Evolutionary conservation across 2,329 filamentous ascomycete genomes (phyloP), one percentile per base, ranked within the genome.

Genomic region (Xylaria sp.): DNA sequence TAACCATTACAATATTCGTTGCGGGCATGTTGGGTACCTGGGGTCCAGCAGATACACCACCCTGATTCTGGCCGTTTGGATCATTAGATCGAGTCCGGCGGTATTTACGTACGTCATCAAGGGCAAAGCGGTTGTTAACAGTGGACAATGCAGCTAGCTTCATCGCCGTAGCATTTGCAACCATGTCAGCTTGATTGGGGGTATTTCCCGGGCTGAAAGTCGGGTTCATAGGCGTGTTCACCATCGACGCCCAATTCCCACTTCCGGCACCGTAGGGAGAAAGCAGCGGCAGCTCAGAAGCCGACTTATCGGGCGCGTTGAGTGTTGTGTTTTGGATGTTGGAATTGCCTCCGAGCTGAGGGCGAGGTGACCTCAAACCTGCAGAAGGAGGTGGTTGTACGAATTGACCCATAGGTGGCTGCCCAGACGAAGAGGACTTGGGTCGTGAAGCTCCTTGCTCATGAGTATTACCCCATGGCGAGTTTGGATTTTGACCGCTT

Each of bases 121-220:
- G 86, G 61, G 96, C 94, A 76, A 99, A 97, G 50, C 96, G 92
- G 80, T 98, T 99, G 84, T 98, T 99, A 58, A 99, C 96, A 2
- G 96, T 99, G 4, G 95, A 98, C 54, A 99, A 85, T 19, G 96
- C 96, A 54, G 96, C 96, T 60, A 99, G 88, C 81, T 99, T 99
- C 96, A 99, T 99, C 24, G 96, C 96, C 17, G 96, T 98, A 30
- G 96, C 96, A 78, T 98, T 99, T 67, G 96, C 96, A 66, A 99
- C 92, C 95, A 98, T 98, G 77, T 99, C 96, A 17, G 94, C 94
- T 79, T 98, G 94, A 64, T 87, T 90, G 55, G 84, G 85, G 48
- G 84, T 82, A 89, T 86, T 81, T 88, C 90, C 75, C 81, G 87
- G 70, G 71, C 87, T 91, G 80, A 98, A 99, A 73, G 90, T 95